Base-by-base conservation (phyloP, 2,329 filamentous ascomycete genomes). In the Fusarium hainanense region DNA sequence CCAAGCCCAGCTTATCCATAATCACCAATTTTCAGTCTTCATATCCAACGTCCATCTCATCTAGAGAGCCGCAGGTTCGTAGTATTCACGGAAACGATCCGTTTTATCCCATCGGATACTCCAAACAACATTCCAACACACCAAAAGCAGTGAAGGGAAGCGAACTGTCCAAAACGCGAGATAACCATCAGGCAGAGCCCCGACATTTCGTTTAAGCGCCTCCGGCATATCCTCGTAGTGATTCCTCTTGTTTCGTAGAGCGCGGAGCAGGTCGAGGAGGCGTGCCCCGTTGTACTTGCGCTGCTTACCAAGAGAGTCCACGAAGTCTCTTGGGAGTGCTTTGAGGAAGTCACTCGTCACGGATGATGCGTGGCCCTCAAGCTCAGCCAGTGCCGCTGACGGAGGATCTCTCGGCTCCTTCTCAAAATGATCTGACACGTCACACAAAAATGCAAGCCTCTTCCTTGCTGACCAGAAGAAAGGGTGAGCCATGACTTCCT, bases 151-250 rank as follows among this genome's bases (percentile, higher is more conserved):
- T 71, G 87, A 89, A 6, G 94, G 93, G 76, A 98, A 98, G 61
- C 88, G 85, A 10, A 87, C 83, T 0, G 92, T 92, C 93, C 94
- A 98, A 76, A 97, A 97, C 13, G 85, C 85, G 46, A 97, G 82
- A 76, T 97, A 98, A 0, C 93, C 93, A 16, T 93, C 90, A 0
- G 93, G 92, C 63, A 95, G 77, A 11, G 89, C 82, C 0, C 93
- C 94, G 1, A 97, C 92, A 30, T 80, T 78, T 65, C 83, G 83
- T 74, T 87, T 95, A 68, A 97, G 87, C 50, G 89, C 82, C 16
- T 94, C 92, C 9, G 92, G 87, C 93, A 99, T 95, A 78, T 99
- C 96, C 76, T 97, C 94, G 78, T 98, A 99, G 77, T 99, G 96
- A 70, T 98, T 97, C 75, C 92, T 93, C 87, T 99, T 99, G 81